These are phyloP conservation scores for Malassezia vespertilionis DNA, from an alignment of 1,284 basidiomycete species.

Conservation along the genomic window DNA sequence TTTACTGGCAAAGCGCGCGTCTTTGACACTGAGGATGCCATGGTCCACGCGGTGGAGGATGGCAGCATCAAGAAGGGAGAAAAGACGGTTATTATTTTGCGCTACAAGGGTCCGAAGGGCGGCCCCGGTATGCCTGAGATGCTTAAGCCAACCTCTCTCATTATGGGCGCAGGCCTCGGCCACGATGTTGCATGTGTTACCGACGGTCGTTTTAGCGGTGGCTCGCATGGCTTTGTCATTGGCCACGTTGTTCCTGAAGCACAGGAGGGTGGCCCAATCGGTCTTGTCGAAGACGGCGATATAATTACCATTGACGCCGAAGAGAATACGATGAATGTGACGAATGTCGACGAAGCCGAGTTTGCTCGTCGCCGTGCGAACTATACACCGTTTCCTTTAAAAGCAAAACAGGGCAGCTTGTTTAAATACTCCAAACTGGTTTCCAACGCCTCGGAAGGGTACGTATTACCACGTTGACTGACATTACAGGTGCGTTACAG, in stretches of 20 bases:
- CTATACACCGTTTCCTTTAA: slow-evolving; percentile 74
- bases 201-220: slow-evolving; percentile 91
- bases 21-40: slow-evolving; percentile 45
- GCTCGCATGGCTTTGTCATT: slow-evolving; percentile 61
- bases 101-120: slow-evolving; percentile 47
- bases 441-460: slow-evolving; percentile 68
- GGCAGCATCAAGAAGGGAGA: slow-evolving; percentile 42
- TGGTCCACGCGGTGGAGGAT: slow-evolving; percentile 42
- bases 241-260: slow-evolving; percentile 89
- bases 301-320: slow-evolving; percentile 65
- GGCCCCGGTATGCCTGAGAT: slow-evolving; percentile 94
- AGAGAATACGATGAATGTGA: slow-evolving; percentile 66
- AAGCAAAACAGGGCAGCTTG: slow-evolving; percentile 60
- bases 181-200: slow-evolving; percentile 84
- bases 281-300: slow-evolving; percentile 76
- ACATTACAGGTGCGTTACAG: slow-evolving; percentile 76
- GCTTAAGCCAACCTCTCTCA: slow-evolving; percentile 56
- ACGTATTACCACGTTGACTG: too few species aligned
- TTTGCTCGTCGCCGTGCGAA: slow-evolving; percentile 57
- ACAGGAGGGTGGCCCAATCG: slow-evolving; percentile 79
- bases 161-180: slow-evolving; percentile 71
- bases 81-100: slow-evolving; percentile 45
- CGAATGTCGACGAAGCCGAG: slow-evolving; percentile 59
- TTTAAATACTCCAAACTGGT: slow-evolving; percentile 45
- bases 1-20: slow-evolving; percentile 45